Conservation (phyloP, 1,284 basidiomycete species). For the Boletus sp. region DNA sequence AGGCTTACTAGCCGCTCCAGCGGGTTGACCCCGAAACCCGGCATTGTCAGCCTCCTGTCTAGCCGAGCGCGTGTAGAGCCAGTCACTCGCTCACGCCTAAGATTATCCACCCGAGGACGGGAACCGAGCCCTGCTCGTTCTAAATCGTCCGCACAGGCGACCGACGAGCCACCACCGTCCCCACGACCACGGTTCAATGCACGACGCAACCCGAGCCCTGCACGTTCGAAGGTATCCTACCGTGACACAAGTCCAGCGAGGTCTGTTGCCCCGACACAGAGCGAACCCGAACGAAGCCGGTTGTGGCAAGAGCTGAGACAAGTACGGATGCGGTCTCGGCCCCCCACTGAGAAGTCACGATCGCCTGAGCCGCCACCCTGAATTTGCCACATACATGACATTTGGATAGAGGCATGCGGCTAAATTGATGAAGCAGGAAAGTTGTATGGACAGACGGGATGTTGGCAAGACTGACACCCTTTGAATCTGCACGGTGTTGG, state of each 20-base stretch:
- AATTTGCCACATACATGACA: conserved; percentile 22
- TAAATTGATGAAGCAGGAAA: conserved; percentile 25
- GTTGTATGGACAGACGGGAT: conserved; percentile 28
- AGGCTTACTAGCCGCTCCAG: conserved; percentile 26
- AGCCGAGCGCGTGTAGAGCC: conserved; percentile 35
- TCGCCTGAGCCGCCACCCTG: conserved; percentile 38
- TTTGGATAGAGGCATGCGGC: conserved; percentile 14
- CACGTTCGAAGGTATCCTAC: conserved; percentile 29
- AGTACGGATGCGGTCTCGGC: conserved; percentile 44
- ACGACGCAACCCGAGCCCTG: conserved; percentile 29
- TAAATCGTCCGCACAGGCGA: conserved; percentile 28
- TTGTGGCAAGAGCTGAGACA: conserved; percentile 60
- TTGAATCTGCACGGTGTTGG: conserved; percentile 6
- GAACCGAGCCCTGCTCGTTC: conserved; percentile 41
- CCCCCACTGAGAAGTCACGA: conserved; percentile 41
- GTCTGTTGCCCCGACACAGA: conserved; percentile 23
- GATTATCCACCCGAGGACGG: conserved; percentile 31
- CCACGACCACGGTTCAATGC: conserved; percentile 24
- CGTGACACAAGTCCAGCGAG: conserved; percentile 33
- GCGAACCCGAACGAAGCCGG: conserved; percentile 40
- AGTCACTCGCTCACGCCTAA: conserved; percentile 27
- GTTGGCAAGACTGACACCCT: conserved; percentile 6
- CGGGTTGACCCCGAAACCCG: conserved; percentile 25
- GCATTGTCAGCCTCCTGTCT: conserved; percentile 40
- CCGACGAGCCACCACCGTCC: conserved; percentile 32